Base-by-base conservation (phyloP, 345 rosid species). In the Euphorbia pulcherrima region DNA sequence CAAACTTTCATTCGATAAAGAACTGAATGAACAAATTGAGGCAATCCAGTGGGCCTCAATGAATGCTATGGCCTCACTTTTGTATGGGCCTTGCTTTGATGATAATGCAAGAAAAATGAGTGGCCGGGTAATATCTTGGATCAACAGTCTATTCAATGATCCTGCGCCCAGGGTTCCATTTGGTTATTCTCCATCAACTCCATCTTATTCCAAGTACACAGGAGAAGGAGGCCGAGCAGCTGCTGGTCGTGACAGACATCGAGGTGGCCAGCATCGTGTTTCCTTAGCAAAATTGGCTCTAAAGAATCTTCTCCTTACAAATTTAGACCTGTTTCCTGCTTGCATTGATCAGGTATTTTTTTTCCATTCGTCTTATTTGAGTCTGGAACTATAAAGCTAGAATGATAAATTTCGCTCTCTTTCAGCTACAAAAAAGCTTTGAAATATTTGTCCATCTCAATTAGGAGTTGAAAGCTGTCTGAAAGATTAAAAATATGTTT, bases 81-180 rank as follows among this genome's bases (percentile, higher is more conserved):
- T 94, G 60, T 88, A 94, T 77, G 99, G 99, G 48, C 90, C 93
- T 41, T 94, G 99, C 76, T 94, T 94, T 84, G 97, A 94, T 77
- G 99, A 94, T 81, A 91, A 88, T 83, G 97, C 97, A 24, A 88
- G 97, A 79, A 94, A 91, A 84, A 94, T 91, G 99, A 86, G 93
- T 74, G 99, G 99, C 64, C 83, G 97, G 70, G 89, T 94, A 72
- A 88, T 94, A 75, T 83, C 85, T 74, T 94, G 99, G 99, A 91
- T 94, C 77, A 94, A 94, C 74, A 85, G 97, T 82, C 86, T 94
- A 76, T 94, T 94, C 81, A 87, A 87, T 70, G 97, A 94, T 73
- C 96, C 97, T 78, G 87, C 91, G 60, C 86, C 95, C n/a, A 88
- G 91, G 85, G 97, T 85, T 62, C 96, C 96, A 66, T 86, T 89